Evolutionary conservation across 768 basidiomycete genomes (phyloP).

Genomic region (Naganishia antarctica): DNA sequence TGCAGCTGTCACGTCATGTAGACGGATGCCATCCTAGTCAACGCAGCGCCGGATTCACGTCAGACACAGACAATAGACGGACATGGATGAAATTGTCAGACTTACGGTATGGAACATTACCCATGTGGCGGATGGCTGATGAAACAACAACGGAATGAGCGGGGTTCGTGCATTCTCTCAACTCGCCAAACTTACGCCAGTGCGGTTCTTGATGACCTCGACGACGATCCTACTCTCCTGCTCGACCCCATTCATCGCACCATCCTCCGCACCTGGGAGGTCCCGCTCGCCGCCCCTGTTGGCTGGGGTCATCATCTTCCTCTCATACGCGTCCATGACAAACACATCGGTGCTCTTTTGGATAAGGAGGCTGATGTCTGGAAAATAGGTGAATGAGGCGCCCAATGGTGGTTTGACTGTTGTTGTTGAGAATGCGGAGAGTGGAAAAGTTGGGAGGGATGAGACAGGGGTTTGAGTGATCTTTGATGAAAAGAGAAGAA

Average conservation of each 20-base stretch:
- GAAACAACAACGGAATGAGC: neutral
- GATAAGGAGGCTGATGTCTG: slow-evolving; percentile 40
- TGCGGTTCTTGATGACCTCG: slow-evolving; percentile 43
- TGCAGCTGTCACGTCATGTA: neutral
- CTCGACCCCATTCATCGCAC: neutral
- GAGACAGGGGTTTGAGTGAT: slow-evolving; percentile 29
- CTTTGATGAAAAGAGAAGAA: neutral
- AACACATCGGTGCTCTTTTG: slow-evolving; percentile 44
- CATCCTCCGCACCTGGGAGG: neutral
- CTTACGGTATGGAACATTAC: slow-evolving; percentile 20
- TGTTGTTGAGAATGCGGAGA: slow-evolving; percentile 40
- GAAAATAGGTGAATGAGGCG: slow-evolving; percentile 37
- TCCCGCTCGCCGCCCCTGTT: neutral
- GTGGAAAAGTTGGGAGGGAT: slow-evolving; percentile 34
- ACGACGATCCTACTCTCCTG: slow-evolving; percentile 35
- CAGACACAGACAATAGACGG: neutral
- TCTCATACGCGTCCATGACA: slow-evolving; percentile 41
- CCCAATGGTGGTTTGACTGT: slow-evolving; percentile 43
- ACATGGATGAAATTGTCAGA: neutral
- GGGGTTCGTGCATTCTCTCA: too few species aligned
- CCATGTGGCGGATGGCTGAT: slow-evolving; percentile 22
- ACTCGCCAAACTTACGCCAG: slow-evolving; percentile 34
- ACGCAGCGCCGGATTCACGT: too few species aligned
- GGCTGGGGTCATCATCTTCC: slow-evolving; percentile 28
- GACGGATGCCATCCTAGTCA: slow-evolving; percentile 7